Conservation (phyloP, 345 rosid species). For the Salix udensis region DNA sequence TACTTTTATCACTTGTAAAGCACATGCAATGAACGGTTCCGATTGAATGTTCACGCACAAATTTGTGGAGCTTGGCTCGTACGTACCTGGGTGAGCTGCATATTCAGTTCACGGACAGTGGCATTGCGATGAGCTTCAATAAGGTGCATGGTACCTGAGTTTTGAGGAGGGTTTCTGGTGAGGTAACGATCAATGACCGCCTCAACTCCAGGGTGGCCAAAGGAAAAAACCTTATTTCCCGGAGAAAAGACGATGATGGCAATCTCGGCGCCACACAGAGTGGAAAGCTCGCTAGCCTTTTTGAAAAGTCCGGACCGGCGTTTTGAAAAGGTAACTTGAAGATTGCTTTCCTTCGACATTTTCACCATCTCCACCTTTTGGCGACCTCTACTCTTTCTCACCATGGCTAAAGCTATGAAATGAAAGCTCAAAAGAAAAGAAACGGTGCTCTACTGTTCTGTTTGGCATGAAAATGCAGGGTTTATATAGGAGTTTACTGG, state of each 20-base stretch:
- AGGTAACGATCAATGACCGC: conserved; percentile 21
- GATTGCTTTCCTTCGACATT: conserved; percentile 28
- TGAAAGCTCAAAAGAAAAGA: background rate
- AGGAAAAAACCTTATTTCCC: too few relatives aligned
- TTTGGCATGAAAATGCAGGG: background rate
- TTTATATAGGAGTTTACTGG: conserved; percentile 9
- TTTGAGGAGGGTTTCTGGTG: conserved; percentile 14
- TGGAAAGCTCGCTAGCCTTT: too few relatives aligned
- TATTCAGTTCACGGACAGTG: conserved; percentile 44
- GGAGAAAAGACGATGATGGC: too few relatives aligned
- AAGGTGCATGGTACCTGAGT: conserved; percentile 31
- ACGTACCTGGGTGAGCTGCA: conserved; percentile 22
- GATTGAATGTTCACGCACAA: too few relatives aligned
- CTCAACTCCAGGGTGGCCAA: background rate
- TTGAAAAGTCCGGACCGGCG: too few relatives aligned
- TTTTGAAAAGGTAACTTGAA: conserved; percentile 13
- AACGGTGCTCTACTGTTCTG: background rate
- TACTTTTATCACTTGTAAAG: background rate
- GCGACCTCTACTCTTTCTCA: conserved; percentile 20
- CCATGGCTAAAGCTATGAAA: background rate
- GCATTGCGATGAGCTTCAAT: conserved; percentile 46
- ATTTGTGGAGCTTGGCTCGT: too few relatives aligned
- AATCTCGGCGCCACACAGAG: too few relatives aligned
- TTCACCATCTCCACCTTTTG: conserved; percentile 28
- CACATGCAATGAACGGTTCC: too few relatives aligned